Evolutionary conservation across 306 rosid genomes (phyloP), one percentile per base, ranked within the genome.

Genomic region (Potentilla sterilis): DNA sequence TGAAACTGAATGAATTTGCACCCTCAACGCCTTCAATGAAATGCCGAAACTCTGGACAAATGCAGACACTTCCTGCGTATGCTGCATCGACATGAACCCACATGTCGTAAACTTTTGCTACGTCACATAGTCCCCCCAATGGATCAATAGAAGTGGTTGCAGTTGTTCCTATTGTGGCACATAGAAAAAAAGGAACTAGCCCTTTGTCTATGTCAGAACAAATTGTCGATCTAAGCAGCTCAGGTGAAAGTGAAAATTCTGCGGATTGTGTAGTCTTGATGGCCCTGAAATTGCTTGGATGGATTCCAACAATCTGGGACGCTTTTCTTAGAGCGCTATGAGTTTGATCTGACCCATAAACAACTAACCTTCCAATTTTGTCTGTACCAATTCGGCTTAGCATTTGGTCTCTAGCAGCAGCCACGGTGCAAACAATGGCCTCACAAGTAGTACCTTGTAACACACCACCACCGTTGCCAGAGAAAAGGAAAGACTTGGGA

Each of bases 21-120:
- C 51, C 67, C 34, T 81, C 85, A 3, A 81, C 38, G 0, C 79
- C 85, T 4, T 81, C n/a, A 14, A 76, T 32, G 78, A 76, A 7
- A 28, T 28, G 28, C 28, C 28, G 28, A 28, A 28, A 28, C 28
- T 28, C 28, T 1, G 28, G 28, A 28, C 85, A 82, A 58, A 82
- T 77, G 73, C 82, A 82, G 0, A 75, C 78, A 14, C 75, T 77
- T 21, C 78, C 78, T 7, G 75, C 81, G 37, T 77, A 77, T 0
- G 85, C 79, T n/a, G 79, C 81, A 32, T 82, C 85, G 2, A 82
- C 73, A n/a, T 82, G 86, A 7, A 82, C 80, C 83, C 83, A 82
- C 13, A 82, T 54, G 18, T 41, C 75, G 10, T 78, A 63, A 14
- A 62, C 74, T 34, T 55, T 75, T 1, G 85, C 77, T 37, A 78